Conservation (phyloP, 495 filamentous ascomycete species). For the Neurospora tetrasperma region DNA sequence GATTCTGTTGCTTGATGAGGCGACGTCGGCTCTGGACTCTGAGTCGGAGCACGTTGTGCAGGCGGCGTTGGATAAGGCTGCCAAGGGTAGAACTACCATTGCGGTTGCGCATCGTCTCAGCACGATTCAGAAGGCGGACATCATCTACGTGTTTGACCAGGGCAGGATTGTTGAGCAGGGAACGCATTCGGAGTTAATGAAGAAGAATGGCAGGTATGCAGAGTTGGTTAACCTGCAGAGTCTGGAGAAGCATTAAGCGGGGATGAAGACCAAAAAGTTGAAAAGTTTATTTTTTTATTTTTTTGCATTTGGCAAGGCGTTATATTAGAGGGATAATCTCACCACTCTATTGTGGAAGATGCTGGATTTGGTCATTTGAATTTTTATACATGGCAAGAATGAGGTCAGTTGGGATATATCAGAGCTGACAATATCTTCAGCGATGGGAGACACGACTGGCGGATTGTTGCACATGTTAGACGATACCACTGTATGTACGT, state of each 20-base stretch:
- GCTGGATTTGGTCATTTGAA: no score
- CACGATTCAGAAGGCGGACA: conserved; percentile 50
- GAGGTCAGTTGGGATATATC: background rate
- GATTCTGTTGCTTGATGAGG: conserved; percentile 72
- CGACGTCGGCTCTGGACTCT: conserved; percentile 66
- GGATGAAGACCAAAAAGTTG: background rate
- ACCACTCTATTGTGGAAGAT: no score
- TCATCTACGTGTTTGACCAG: conserved; percentile 49
- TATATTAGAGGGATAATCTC: background rate
- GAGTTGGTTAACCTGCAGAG: conserved; percentile 59
- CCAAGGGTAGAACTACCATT: conserved; percentile 57
- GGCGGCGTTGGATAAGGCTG: conserved; percentile 58
- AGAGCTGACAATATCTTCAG: background rate
- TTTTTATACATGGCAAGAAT: background rate
- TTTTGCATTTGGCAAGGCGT: background rate
- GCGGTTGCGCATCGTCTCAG: conserved; percentile 61
- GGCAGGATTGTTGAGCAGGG: conserved; percentile 47
- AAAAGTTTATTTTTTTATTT: background rate
- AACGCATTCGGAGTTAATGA: conserved; percentile 42
- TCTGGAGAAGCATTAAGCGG: conserved; percentile 44
- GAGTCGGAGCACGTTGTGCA: conserved; percentile 69
- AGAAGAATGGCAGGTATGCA: conserved; percentile 42
- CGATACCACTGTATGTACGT: background rate
- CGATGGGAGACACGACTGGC: background rate
- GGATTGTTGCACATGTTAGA: background rate